Base-by-base conservation (phyloP, 2,329 filamentous ascomycete species). In the Claviceps cyperi region DNA sequence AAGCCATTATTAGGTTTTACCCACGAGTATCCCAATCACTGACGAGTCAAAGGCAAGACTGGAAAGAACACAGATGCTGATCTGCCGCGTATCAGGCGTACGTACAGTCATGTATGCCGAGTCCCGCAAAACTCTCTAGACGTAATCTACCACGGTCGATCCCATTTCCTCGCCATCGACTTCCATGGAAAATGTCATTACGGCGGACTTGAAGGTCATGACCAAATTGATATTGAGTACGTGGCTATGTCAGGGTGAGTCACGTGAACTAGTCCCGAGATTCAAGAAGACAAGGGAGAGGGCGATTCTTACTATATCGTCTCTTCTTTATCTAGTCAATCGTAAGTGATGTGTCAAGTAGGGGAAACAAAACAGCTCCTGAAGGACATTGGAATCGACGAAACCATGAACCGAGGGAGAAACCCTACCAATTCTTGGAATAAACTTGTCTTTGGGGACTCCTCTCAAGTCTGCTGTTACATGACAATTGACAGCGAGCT, bases 181-280 rank as follows among this genome's bases (percentile, higher is more conserved):
- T 37, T 51, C 50, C 2, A 47, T 2, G 5, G 47, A 51, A 19
- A 51, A 51, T 4, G 46, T 43, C 38, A 51, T 51, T 0, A 51
- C 6, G 19, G 50, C 50, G 4, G 50, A 51, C 38, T 49, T 28
- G 11, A 51, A 2, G 9, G 43, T 43, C 19, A 51, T 11, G 6
- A 51, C 37, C 14, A 51, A 47, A 14, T 47, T 3, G 17, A 14
- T 32, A 21, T 11, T 0, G 5, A 51, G 4, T 4, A 38, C 5
- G 21, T 46, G 46, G 17, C 50, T 51, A 19, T 5, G 7, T 38
- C 32, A 2, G 19, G 19, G 28, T 49, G 24, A 49, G 39, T 36
- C 7, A 36, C 9, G 17, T 15, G 9, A n/a, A n/a, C 5, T 8
- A 38, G 37, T 6, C 5, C 37, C n/a, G 5, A 38, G 37, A 41